Percentiles rank a stretch among this genome's conserved stretches.
These are phyloP conservation scores for Talinum fruticosum DNA, from an alignment of 148 eudicot species.

Conservation along the genomic window DNA sequence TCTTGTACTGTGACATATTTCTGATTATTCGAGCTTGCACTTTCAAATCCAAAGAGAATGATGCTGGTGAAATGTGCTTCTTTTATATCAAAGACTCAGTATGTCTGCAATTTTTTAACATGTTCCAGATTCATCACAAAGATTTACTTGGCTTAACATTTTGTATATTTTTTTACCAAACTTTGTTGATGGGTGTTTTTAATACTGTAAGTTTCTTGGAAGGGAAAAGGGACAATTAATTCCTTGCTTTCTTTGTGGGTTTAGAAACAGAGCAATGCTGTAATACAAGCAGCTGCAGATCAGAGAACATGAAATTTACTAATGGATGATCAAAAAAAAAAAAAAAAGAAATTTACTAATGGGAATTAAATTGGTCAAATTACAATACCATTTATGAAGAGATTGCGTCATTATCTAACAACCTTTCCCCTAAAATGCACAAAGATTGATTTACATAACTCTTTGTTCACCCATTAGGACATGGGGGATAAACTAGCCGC, in stretches of 20 bases:
- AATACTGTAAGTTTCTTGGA: not conserved
- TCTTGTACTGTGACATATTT: slow-evolving; percentile 20
- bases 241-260: slow-evolving; percentile 24
- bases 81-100: slow-evolving; percentile 11
- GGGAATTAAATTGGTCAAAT: too few species aligned
- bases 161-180: slow-evolving; percentile 23
- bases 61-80: slow-evolving; percentile 1
- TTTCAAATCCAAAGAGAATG: not conserved
- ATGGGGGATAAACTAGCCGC: too few species aligned
- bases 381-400: too few species aligned
- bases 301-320: not conserved
- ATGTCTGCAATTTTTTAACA: not conserved
- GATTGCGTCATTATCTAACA: too few species aligned
- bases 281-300: not conserved
- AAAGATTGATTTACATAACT: too few species aligned
- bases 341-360: not conserved
- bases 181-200: slow-evolving; percentile 7
- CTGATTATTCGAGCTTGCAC: not conserved
- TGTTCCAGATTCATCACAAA: slow-evolving; percentile 1
- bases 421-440: too few species aligned
- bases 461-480: too few species aligned
- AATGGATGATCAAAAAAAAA: too few species aligned
- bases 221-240: slow-evolving; percentile 23
- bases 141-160: slow-evolving; percentile 17
- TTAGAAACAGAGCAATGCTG: not conserved